A percentile compares a stretch with the other conserved stretches of the same genome.
Evolutionary conservation across 805 yeast species (phyloP).

Genomic region (Metschnikowia gelsemii): DNA sequence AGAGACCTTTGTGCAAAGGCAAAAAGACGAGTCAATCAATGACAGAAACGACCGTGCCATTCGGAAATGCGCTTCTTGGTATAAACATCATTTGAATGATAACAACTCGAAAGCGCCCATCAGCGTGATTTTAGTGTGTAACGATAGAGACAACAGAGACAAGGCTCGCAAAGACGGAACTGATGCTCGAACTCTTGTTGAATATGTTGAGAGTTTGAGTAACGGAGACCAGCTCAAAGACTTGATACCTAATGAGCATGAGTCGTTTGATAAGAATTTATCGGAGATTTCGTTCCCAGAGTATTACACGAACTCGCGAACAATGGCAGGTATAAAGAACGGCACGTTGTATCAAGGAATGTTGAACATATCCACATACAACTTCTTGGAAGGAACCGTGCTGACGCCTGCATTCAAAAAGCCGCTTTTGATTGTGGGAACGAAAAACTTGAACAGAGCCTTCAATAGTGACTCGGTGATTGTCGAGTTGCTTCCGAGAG

Average conservation of each 20-base stretch:
- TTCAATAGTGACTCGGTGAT: constrained; percentile 91
- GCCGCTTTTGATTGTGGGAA: constrained; percentile 80
- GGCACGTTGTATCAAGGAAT: constrained; percentile 87
- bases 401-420: constrained; percentile 68
- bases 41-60: constrained; percentile 93
- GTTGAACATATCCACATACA: constrained; percentile 77
- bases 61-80: constrained; percentile 72
- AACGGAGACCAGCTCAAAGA: constrained; percentile 75
- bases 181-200: constrained; percentile 54
- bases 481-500: constrained; percentile 82
- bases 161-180: constrained; percentile 57
- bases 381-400: constrained; percentile 84
- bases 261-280: constrained; percentile 35
- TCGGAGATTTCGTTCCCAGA: constrained; percentile 67
- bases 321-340: constrained; percentile 86
- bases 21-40: constrained; percentile 68
- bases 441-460: constrained; percentile 82
- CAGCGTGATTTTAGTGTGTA: constrained; percentile 61
- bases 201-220: constrained; percentile 70
- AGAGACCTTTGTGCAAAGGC: constrained; percentile 64
- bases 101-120: constrained; percentile 36
- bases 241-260: constrained; percentile 61
- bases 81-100: constrained; percentile 56
- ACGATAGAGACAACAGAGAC: constrained; percentile 66
- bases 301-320: constrained; percentile 74